phyloP scores from a whole-genome alignment of 2,329 filamentous ascomycete genomes.

The Talaromyces amestolkiae region DNA sequence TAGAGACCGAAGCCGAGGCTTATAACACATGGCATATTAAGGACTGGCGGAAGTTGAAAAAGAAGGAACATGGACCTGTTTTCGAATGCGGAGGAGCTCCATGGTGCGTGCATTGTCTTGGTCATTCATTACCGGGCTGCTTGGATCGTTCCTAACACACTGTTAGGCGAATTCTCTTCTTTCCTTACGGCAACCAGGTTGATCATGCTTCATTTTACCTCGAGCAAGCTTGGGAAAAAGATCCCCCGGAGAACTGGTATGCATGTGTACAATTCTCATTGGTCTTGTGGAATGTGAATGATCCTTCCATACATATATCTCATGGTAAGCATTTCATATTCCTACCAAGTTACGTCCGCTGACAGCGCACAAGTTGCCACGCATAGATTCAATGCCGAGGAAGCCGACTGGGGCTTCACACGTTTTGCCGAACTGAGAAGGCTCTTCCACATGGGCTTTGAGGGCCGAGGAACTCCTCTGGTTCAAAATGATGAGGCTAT shows the following conservation, averaged over 20 bases:
- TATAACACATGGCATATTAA: slow-evolving; percentile 84
- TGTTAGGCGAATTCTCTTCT: slow-evolving; percentile 83
- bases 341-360: not conserved
- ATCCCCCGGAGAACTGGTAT: slow-evolving; percentile 88
- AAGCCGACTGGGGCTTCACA: slow-evolving; percentile 99
- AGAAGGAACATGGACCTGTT: slow-evolving; percentile 81
- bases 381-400: slow-evolving; percentile 92
- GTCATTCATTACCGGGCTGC: not conserved
- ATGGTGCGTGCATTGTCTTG: slow-evolving; percentile 60
- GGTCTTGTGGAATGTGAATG: slow-evolving; percentile 89
- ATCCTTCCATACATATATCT: slow-evolving; percentile 74
- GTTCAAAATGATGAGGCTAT: slow-evolving; percentile 49
- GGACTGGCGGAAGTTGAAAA: slow-evolving; percentile 71
- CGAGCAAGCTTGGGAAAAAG: slow-evolving; percentile 80
- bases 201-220: slow-evolving; percentile 94
- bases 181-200: slow-evolving; percentile 90
- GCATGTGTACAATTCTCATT: slow-evolving; percentile 94
- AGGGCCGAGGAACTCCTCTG: slow-evolving; percentile 60
- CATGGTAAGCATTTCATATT: slow-evolving; percentile 55
- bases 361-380: slow-evolving; percentile 63
- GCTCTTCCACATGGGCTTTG: slow-evolving; percentile 77
- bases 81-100: slow-evolving; percentile 85
- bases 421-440: slow-evolving; percentile 83
- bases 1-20: slow-evolving; percentile 73
- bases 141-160: not conserved